Conservation (phyloP, 2,329 filamentous ascomycete genomes). For the Pseudogymnoascus sp. region DNA sequence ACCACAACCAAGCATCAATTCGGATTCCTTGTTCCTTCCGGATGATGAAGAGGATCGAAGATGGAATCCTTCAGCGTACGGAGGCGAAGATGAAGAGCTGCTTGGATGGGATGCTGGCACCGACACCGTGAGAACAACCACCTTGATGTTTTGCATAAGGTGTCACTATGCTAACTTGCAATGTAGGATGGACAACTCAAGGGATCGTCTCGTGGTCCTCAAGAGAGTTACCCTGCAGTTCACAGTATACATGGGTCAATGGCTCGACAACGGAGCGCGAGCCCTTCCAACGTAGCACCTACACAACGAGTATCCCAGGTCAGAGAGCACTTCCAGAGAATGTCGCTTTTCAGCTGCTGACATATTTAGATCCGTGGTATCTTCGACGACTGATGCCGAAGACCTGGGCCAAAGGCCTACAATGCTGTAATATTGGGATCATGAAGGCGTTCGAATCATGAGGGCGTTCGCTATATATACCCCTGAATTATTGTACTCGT, state of each 20-base stretch:
- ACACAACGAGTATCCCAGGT: slow-evolving; percentile 69
- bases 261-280: slow-evolving; percentile 8
- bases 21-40: slow-evolving; percentile 64
- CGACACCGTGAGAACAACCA: slow-evolving; percentile 44
- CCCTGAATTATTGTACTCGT: background rate
- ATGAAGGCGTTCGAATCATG: background rate
- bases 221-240: slow-evolving; percentile 10
- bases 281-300: slow-evolving; percentile 49
- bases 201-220: slow-evolving; percentile 16
- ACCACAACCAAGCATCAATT: slow-evolving; percentile 49
- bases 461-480: background rate
- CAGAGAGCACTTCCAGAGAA: slow-evolving; percentile 24
- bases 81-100: slow-evolving; percentile 57
- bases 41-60: slow-evolving; percentile 56
- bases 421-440: background rate
- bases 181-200: slow-evolving; percentile 22
- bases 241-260: slow-evolving; percentile 12
- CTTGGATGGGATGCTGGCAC: slow-evolving; percentile 68
- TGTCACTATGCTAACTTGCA: slow-evolving; percentile 27
- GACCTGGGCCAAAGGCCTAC: background rate
- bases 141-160: background rate
- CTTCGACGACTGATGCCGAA: slow-evolving; percentile 26
- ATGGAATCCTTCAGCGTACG: slow-evolving; percentile 65
- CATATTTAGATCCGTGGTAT: slow-evolving; percentile 24
- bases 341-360: slow-evolving; percentile 21